Base-by-base conservation (phyloP, 805 yeast genomes). In the Debaryomyces hansenii region DNA sequence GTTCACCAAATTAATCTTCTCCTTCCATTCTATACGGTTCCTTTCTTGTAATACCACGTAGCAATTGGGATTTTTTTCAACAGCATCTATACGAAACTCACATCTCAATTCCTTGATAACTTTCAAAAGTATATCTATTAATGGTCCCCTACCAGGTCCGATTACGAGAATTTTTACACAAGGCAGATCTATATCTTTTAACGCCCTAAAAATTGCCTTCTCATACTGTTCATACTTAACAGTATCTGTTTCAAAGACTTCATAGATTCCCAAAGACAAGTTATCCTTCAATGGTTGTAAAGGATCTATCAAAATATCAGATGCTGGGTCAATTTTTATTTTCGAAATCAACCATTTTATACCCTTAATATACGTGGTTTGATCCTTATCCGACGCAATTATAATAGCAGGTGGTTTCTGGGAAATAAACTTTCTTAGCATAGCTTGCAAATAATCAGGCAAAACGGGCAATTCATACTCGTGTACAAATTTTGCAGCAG, bases 141-240 rank as follows among this genome's bases (percentile, higher is more conserved):
- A 64, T 0, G 92, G 91, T 0, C 97, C 97, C 38, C 90, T 69
- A 0, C 97, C 97, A 0, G 97, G 94, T 0, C 97, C 97, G 2
- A 86, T 82, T 2, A 91, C 76, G 4, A 86, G 74, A 7, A 87
- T 66, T 2, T 44, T 47, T 2, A 57, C 14, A 3, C 2, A 7
- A 2, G 37, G 20, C 15, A 12, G 6, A 16, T 16, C 29, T 24
- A 58, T 5, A 41, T 60, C 74, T 1, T 39, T n/a, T 2, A 86
- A 48, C 0, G 91, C 89, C 37, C 72, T 60, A 20, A 66, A 68
- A 4, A 87, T 79, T 1, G 96, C 96, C 21, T 67, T 55, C 48
- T 77, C 83, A 60, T 91, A 91, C 49, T 75, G 74, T 7, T 76
- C 72, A 60, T 91, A 91, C 63, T 91, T 91, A 40, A 72, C 70